Percentiles rank a stretch among this genome's conserved stretches.
These are phyloP conservation scores for Fusarium multiceps DNA, from an alignment of 2,329 filamentous ascomycete genomes.

Conservation along the genomic window DNA sequence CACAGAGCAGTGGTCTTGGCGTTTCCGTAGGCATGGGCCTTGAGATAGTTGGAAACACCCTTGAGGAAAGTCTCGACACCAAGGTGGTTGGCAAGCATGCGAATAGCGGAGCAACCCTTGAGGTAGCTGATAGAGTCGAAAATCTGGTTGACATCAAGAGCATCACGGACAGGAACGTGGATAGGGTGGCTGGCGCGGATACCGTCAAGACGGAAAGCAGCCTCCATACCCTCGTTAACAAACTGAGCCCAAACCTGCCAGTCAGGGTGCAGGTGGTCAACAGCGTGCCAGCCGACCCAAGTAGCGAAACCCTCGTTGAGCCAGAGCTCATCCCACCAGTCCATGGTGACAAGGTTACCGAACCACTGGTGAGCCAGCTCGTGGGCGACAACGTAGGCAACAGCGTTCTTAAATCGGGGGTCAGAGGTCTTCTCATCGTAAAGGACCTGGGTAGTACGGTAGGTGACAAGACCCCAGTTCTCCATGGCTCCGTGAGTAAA, in stretches of 20 bases:
- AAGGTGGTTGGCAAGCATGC: conserved; percentile 93
- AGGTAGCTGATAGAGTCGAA: conserved; percentile 97
- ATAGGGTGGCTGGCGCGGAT: conserved; percentile 95
- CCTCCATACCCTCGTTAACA: conserved; percentile 93
- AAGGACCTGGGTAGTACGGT: conserved; percentile 93
- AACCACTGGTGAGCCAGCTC: conserved; percentile 98
- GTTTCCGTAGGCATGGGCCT: conserved; percentile 87
- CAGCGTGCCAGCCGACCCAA: conserved; percentile 95
- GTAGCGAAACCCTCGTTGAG: conserved; percentile 97
- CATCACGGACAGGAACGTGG: conserved; percentile 93
- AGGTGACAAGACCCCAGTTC: conserved; percentile 97
- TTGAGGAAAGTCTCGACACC: conserved; percentile 89
- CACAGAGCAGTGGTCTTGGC: conserved; percentile 93
- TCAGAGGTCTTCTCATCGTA: conserved; percentile 95
- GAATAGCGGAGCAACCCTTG: conserved; percentile 95
- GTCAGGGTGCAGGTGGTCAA: conserved; percentile 92
- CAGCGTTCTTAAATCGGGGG: conserved; percentile 88
- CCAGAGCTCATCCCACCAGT: conserved; percentile 96
- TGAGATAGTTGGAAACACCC: conserved; percentile 90
- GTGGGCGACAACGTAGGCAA: conserved; percentile 98
- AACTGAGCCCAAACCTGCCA: conserved; percentile 99
- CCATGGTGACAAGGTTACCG: conserved; percentile 94
- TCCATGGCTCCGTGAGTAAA: conserved; percentile 92
- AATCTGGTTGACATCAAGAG: conserved; percentile 96
- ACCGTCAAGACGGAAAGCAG: conserved; percentile 88